phyloP scores from a whole-genome alignment of 768 basidiomycete genomes.

The Panellus pusillus region DNA sequence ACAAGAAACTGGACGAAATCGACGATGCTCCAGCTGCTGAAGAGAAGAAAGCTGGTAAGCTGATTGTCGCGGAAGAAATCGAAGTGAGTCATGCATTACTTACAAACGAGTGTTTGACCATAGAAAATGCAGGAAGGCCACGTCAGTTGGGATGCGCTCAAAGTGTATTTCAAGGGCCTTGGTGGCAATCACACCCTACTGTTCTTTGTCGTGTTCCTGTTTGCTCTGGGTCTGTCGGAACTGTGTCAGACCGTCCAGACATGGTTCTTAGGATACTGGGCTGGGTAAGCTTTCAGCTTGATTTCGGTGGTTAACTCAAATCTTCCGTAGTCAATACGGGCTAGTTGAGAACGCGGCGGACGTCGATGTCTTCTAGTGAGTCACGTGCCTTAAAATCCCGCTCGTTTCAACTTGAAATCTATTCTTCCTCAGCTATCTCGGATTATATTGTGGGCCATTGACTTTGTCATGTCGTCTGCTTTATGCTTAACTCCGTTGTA shows the following conservation, averaged over 20 bases:
- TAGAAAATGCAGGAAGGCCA: slow-evolving; percentile 39
- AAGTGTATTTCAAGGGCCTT: slow-evolving; percentile 26
- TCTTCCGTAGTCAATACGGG: slow-evolving; percentile 13
- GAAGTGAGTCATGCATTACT: slow-evolving; percentile 17
- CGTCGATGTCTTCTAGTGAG: slow-evolving; percentile 24
- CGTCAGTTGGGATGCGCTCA: slow-evolving; percentile 46
- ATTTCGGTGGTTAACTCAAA: neutral
- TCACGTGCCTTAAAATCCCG: slow-evolving; percentile 5
- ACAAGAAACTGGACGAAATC: slow-evolving; percentile 21
- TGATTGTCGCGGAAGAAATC: slow-evolving; percentile 67
- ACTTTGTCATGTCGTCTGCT: neutral
- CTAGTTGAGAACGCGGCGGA: slow-evolving; percentile 18
- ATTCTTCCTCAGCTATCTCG: slow-evolving; percentile 9
- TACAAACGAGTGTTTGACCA: too few relatives aligned
- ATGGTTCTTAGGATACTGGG: slow-evolving; percentile 30
- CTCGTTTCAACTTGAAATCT: neutral
- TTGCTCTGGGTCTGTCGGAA: slow-evolving; percentile 17
- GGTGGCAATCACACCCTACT: slow-evolving; percentile 23
- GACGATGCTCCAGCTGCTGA: slow-evolving; percentile 21
- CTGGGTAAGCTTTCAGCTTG: slow-evolving; percentile 5
- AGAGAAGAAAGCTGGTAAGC: slow-evolving; percentile 48
- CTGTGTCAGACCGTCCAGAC: slow-evolving; percentile 15
- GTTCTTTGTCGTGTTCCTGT: slow-evolving; percentile 23
- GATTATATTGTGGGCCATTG: slow-evolving; percentile 10
- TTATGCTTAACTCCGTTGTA: neutral